Evolutionary conservation across 129 eudicot genomes (phyloP), one percentile per base, ranked within the genome.

Genomic region (carrot (Daucus carota)): DNA sequence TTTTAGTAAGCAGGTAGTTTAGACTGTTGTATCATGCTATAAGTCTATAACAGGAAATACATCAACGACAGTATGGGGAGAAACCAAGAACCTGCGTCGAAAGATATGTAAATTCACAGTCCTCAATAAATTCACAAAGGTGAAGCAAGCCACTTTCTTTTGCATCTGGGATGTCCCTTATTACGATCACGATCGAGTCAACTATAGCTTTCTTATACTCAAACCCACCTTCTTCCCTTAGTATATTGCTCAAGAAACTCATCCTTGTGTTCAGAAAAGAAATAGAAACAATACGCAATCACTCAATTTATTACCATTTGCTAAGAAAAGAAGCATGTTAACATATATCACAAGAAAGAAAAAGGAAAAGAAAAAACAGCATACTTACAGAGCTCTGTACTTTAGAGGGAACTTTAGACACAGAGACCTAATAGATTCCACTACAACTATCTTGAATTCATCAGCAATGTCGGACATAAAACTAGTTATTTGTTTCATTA

Each of bases 401-500:
- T 93, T 93, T 42, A 93, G 92, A 42, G 98, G 98, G 80, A 93
- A 93, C 87, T 93, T 93, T 79, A 93, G 60, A 75, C 98, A 91
- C 85, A 93, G 77, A 22, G 98, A 93, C 83, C 96, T 91, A 54
- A 93, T 93, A 74, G 98, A 97, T 84, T 93, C 98, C 71, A 91
- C 97, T 70, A 93, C 98, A 76, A 93, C 98, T 63, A 93, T 93
- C 85, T 93, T 93, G 82, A 93, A 93, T 82, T 93, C 98, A 80
- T 93, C 98, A 29, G 97, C 96, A 84, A 91, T 93, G 78, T 93
- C 98, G 50, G 98, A 91, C 97, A 91, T 93, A 77, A 93, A 93
- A 81, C 86, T 93, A 13, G 98, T 93, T 47, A 93, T 93, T 82
- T 93, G 98, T 80, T 93, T 93, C 98, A 93, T 93, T 79, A 93